Evolutionary conservation across 345 rosid genomes (phyloP), one percentile per base, ranked within the genome.

Genomic region (Mangifera indica): DNA sequence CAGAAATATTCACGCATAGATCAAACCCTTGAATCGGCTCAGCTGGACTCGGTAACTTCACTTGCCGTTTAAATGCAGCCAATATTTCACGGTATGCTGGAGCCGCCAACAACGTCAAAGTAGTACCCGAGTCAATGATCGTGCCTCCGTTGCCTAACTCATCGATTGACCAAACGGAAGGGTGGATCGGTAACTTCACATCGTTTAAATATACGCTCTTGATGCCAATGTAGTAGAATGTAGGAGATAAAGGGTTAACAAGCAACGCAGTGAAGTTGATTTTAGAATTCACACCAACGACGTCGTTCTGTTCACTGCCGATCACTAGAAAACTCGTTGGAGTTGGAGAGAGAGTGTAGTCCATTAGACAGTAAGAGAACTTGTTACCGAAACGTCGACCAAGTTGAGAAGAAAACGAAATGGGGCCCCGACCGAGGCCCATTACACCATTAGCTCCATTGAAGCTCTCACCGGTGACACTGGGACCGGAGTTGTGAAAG

Each of bases 381-480:
- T 77, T 88, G 80, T 82, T 74, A 10, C 97, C 90, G 25, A 89
- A 89, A 24, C 81, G 92, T 69, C 85, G 98, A 60, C 92, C 93
- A 25, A 93, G 68, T 77, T 89, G 98, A 60, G 97, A 86, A 25
- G 96, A 70, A 51, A 93, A 88, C 10, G 96, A 91, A 66, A 88
- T 91, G 61, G 90, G 84, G 15, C 93, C 92, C 8, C 93, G 87
- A 54, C 97, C 97, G 70, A 93, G 86, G 66, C 98, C 98, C 89
- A 93, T 82, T 0, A 93, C 96, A 10, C 96, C 98, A n/a, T 89
- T 86, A 64, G 96, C 89, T 22, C 91, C 96, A 18, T 83, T 82
- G 81, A 91, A 89, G 79, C 87, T 86, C 1, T 81, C 24, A 25
- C 98, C 93, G n/a, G 89, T 67, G 1, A 86, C 77, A 52, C 91